Conservation (phyloP, 495 filamentous ascomycete species). For the Cryomyces minteri region DNA sequence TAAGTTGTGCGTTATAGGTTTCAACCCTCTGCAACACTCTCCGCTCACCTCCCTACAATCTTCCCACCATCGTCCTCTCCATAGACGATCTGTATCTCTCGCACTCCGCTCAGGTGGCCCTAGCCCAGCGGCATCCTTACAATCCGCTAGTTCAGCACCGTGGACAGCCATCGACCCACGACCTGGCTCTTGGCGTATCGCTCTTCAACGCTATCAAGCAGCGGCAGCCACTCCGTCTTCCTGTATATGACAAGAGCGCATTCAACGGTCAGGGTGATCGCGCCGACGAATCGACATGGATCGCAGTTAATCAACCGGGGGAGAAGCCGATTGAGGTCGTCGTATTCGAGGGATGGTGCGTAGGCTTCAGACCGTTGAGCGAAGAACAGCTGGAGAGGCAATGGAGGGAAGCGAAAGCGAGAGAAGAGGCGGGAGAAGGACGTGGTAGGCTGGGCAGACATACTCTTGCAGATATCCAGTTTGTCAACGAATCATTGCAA, state of each 20-base stretch:
- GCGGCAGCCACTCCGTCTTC: conserved; percentile 39
- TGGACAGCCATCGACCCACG: conserved; percentile 77
- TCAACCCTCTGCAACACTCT: conserved; percentile 48
- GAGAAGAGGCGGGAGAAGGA: conserved; percentile 25
- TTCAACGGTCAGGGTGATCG: conserved; percentile 69
- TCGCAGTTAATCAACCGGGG: conserved; percentile 36
- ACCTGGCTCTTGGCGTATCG: conserved; percentile 40
- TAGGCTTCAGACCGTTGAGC: conserved; percentile 58
- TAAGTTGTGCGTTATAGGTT: conserved; percentile 23
- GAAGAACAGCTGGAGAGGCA: conserved; percentile 31
- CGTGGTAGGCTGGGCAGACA: conserved; percentile 35
- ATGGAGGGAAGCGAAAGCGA: conserved; percentile 34
- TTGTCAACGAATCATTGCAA: conserved; percentile 51
- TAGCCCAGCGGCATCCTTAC: conserved; percentile 42
- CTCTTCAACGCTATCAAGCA: conserved; percentile 43
- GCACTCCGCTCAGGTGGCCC: conserved; percentile 47
- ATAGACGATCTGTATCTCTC: conserved; percentile 86
- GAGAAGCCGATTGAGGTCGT: conserved; percentile 39
- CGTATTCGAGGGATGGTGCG: conserved; percentile 85
- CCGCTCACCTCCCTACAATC: conserved; percentile 39
- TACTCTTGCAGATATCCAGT: conserved; percentile 44
- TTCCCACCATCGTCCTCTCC: conserved; percentile 60
- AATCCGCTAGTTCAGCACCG: conserved; percentile 70
- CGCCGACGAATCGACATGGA: conserved; percentile 38
- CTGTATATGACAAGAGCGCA: conserved; percentile 68